Base-by-base conservation (phyloP, 2,329 filamentous ascomycete genomes). In the Simplicillium sp. region DNA sequence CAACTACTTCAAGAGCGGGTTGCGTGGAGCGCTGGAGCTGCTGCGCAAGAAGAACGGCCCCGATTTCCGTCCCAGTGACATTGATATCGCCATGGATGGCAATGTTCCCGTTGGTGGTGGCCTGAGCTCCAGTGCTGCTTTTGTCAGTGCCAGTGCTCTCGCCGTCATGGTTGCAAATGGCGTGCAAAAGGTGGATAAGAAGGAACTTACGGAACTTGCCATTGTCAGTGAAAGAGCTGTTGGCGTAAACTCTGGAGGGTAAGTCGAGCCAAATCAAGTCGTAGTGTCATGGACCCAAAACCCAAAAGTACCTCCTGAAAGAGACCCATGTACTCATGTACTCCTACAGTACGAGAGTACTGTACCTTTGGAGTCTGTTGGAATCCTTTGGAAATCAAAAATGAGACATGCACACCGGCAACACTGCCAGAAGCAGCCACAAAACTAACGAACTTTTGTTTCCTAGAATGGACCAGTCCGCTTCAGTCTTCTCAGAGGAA, bases 1-100 rank as follows among this genome's bases (percentile, higher is more conserved):
- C 43, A 98, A 97, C 61, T 98, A 98, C 71, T 97, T 98, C 77
- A 94, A 92, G 67, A 86, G 87, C 40, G 92, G 92, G 0, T 70
- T 97, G 38, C 71, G 78, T 29, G 92, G 89, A 25, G 90, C 90
- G 1, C 65, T 95, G 42, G 77, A 85, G 52, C 70, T 94, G 44
- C 67, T 98, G 48, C 73, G 78, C 57, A 77, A 80, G 62, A 82
- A 82, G 58, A 56, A 72, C 9, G 65, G 64, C 36, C n/a, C 13
- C 9, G 35, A 41, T 15, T 84, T 87, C 56, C 70, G 70, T 34
- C 82, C 87, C 3, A 50, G 48, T 42, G 84, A 84, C 53, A 87
- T 98, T 82, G 80, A 94, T 50, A 76, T 97, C 39, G 68, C 97
- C 40, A 82, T 95, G 58, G 86, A 97, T 61, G 92, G 92, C 25